Conservation (phyloP, 2,329 filamentous ascomycete genomes). For the Aspergillus unguis region DNA sequence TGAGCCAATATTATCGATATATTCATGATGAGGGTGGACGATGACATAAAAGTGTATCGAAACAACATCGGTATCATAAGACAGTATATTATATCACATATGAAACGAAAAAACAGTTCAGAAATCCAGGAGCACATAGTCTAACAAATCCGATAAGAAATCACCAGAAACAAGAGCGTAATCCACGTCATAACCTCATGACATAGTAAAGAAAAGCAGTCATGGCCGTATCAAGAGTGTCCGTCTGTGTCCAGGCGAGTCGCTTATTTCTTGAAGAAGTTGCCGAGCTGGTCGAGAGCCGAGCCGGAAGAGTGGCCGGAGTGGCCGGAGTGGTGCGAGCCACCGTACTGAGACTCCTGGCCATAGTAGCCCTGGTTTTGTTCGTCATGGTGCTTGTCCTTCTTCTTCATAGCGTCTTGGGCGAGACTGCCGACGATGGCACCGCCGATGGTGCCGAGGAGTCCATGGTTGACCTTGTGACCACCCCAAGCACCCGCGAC, state of each 20-base stretch:
- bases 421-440: conserved; percentile 46
- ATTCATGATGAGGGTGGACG: not conserved
- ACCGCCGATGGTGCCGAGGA: conserved; percentile 48
- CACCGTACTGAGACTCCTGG: conserved; percentile 12
- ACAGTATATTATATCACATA: not conserved
- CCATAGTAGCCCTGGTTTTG: conserved; percentile 17
- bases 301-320: not conserved
- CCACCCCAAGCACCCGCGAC: conserved; percentile 46
- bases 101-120: conserved; percentile 7
- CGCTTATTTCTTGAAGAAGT: conserved; percentile 39
- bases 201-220: conserved; percentile 11
- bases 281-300: conserved; percentile 35
- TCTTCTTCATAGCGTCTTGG: conserved; percentile 46
- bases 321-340: conserved; percentile 19
- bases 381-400: conserved; percentile 37
- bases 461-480: conserved; percentile 47
- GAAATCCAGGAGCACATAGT: conserved; percentile 3
- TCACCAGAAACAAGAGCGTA: not conserved
- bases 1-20: not conserved
- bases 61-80: conserved; percentile 7
- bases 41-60: not conserved
- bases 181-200: conserved; percentile 16
- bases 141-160: conserved; percentile 3
- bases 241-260: not conserved
- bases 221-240: not conserved